Evolutionary conservation across 495 filamentous ascomycete species (phyloP).

Genomic region (Saxophila tyrrhenica): DNA sequence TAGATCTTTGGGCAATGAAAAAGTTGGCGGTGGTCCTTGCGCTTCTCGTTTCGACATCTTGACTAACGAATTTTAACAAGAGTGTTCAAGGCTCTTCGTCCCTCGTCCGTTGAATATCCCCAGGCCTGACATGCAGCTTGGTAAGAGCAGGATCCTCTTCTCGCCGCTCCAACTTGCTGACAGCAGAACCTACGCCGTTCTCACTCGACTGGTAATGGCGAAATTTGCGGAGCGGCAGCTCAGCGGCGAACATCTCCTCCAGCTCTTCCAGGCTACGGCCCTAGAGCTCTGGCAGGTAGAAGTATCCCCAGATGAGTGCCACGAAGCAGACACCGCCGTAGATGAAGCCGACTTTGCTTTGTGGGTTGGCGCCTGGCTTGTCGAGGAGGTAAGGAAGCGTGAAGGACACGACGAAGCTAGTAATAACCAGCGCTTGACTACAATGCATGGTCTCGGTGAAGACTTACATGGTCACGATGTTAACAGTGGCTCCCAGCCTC

Average conservation of each 20-base stretch:
- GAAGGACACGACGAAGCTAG: neutral
- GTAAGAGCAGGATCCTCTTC: neutral
- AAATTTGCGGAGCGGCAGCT: neutral
- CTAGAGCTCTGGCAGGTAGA: slow-evolving; percentile 2
- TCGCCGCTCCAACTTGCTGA: neutral
- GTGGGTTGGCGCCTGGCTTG: neutral
- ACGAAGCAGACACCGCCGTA: neutral
- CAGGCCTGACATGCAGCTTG: neutral
- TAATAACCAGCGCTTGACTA: neutral
- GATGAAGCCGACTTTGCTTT: neutral
- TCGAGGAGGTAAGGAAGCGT: neutral
- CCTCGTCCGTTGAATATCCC: neutral
- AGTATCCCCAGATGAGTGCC: neutral
- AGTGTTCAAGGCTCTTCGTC: neutral
- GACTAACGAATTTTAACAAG: too few species aligned
- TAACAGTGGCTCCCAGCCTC: neutral
- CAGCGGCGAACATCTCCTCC: neutral
- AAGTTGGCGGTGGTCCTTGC: too few species aligned
- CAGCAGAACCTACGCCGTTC: neutral
- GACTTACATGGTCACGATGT: slow-evolving; percentile 2
- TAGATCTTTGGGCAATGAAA: too few species aligned
- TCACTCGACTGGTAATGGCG: neutral
- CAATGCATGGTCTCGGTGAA: too few species aligned
- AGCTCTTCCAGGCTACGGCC: neutral
- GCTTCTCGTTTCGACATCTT: too few species aligned